Percentiles rank a stretch among this genome's conserved stretches.
Conservation (phyloP, 345 rosid species). For the Iberis pinnata region DNA sequence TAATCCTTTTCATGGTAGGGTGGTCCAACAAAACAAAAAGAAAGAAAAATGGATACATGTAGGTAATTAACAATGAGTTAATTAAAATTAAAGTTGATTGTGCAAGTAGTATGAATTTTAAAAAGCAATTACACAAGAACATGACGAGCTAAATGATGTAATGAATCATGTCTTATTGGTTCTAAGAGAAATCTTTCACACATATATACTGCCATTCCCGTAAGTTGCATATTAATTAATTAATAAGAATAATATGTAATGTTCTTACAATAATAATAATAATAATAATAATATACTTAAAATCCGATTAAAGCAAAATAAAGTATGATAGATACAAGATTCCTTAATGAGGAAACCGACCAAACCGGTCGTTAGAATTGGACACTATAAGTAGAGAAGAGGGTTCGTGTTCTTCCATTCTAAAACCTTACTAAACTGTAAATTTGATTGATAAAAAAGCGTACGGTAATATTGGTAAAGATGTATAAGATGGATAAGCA, state of each 20-base stretch:
- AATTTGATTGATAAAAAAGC: too few species aligned
- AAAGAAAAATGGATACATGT: too few species aligned
- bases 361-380: slow-evolving; percentile 23
- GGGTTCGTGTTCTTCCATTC: slow-evolving; percentile 9
- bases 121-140: neutral
- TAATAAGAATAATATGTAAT: neutral
- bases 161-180: neutral
- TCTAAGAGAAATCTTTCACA: too few species aligned
- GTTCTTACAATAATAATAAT: slow-evolving; percentile 2
- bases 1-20: too few species aligned
- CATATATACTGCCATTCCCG: too few species aligned
- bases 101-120: too few species aligned
- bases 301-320: slow-evolving; percentile 8
- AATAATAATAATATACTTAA: neutral
- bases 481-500: slow-evolving; percentile 24
- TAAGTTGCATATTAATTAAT: slow-evolving; percentile 14
- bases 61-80: too few species aligned
- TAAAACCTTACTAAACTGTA: too few species aligned
- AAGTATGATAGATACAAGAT: slow-evolving; percentile 1
- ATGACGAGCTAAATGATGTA: slow-evolving; percentile 27
- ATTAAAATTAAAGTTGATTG: too few species aligned
- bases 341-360: slow-evolving; percentile 24
- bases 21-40: too few species aligned
- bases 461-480: neutral
- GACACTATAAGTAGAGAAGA: slow-evolving; percentile 23